Percentiles rank a stretch among this genome's conserved stretches.
These are phyloP conservation scores for Cryptococcus sp. DNA, from an alignment of 1,284 basidiomycete species.

Conservation along the genomic window DNA sequence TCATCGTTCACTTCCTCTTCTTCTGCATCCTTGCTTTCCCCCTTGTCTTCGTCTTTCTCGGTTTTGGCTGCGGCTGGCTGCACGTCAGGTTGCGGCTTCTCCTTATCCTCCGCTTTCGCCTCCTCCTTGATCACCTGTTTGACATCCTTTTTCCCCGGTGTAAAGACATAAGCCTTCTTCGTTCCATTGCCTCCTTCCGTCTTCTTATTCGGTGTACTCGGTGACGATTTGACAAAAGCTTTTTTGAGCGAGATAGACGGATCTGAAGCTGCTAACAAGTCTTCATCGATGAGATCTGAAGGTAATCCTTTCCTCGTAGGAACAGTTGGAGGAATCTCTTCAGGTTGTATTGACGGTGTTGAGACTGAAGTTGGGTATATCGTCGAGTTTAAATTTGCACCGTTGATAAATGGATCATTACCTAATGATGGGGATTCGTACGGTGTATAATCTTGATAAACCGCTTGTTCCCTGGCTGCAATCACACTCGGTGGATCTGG, in stretches of 20 bases:
- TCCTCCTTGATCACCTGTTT: conserved; percentile 9
- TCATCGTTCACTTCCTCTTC: not conserved
- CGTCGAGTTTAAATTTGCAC: not conserved
- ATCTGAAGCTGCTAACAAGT: conserved; percentile 40
- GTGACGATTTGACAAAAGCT: conserved; percentile 39
- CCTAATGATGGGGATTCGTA: not conserved
- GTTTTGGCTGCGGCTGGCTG: not conserved
- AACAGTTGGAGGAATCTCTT: not conserved
- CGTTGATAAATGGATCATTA: not conserved
- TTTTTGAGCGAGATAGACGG: conserved; percentile 37
- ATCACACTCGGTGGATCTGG: conserved; percentile 41
- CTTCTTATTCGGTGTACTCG: not conserved
- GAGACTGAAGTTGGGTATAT: not conserved
- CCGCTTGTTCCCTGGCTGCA: conserved; percentile 30
- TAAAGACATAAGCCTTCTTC: conserved; percentile 23
- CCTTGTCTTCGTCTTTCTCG: not conserved
- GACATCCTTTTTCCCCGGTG: conserved; percentile 15
- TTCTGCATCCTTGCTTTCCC: not conserved
- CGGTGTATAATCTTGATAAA: not conserved
- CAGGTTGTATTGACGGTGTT: not conserved
- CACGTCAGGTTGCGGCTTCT: too few relatives aligned
- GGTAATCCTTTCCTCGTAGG: conserved; percentile 10
- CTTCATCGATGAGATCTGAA: conserved; percentile 36
- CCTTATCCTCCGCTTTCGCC: conserved; percentile 7
- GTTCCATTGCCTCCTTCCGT: not conserved